phyloP scores from a whole-genome alignment of 2,329 filamentous ascomycete species.

The Monilinia aucupariae region DNA sequence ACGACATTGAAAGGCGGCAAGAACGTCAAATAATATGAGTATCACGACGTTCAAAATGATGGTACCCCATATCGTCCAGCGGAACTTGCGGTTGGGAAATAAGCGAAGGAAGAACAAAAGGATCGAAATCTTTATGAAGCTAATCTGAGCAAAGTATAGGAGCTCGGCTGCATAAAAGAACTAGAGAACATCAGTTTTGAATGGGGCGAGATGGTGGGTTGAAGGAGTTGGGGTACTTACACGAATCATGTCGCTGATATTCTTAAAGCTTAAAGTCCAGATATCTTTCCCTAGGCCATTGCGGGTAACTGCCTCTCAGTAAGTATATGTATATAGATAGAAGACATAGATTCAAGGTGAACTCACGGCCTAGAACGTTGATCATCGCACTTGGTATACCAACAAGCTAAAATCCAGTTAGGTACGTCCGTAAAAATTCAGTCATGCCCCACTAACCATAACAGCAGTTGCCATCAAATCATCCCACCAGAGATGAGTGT shows the following conservation, averaged over 20 bases:
- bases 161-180: slow-evolving; percentile 23
- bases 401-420: not conserved
- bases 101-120: slow-evolving; percentile 24
- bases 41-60: slow-evolving; percentile 16
- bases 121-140: slow-evolving; percentile 20
- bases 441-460: not conserved
- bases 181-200: slow-evolving; percentile 10
- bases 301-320: slow-evolving; percentile 14
- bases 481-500: slow-evolving; percentile 10
- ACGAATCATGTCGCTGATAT: slow-evolving; percentile 20
- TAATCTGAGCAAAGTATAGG: slow-evolving; percentile 21
- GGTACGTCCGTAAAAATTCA: not conserved
- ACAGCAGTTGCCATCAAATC: slow-evolving; percentile 6
- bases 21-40: slow-evolving; percentile 18
- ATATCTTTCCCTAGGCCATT: slow-evolving; percentile 22
- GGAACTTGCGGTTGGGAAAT: slow-evolving; percentile 19
- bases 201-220: not conserved
- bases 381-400: slow-evolving; percentile 10
- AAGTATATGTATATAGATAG: not conserved
- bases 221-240: slow-evolving; percentile 11
- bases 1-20: slow-evolving; percentile 39
- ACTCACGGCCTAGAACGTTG: slow-evolving; percentile 11
- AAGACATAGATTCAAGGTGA: too few relatives aligned
- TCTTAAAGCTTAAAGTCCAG: slow-evolving; percentile 20
- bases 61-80: slow-evolving; percentile 8